Percentiles rank a stretch among this genome's conserved stretches.
These are phyloP conservation scores for Pseudopediastrum boryanum DNA, from an alignment of 139 green algal genomes.

Conservation along the genomic window DNA sequence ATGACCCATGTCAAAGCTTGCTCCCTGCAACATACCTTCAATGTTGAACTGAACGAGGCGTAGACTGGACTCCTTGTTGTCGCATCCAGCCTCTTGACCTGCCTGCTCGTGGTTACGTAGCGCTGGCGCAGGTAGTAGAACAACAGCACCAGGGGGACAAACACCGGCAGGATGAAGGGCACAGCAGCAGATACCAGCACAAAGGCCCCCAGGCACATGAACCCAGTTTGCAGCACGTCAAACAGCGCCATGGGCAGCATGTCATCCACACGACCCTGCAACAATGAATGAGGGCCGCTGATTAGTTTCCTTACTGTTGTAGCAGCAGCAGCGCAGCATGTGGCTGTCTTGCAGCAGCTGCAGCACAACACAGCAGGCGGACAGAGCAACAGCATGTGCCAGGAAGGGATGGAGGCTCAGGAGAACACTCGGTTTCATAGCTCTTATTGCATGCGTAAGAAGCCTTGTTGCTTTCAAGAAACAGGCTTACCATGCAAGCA, in stretches of 20 bases:
- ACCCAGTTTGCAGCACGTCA: conserved; percentile 67
- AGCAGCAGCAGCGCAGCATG: too few species aligned
- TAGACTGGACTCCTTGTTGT: conserved; percentile 87
- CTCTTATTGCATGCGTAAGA: too few species aligned
- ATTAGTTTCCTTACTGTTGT: too few species aligned
- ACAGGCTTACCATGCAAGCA: too few species aligned
- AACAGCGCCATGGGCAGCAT: conserved; percentile 72
- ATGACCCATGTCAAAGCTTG: too few species aligned
- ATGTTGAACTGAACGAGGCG: conserved; percentile 75
- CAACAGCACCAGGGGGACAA: conserved; percentile 62
- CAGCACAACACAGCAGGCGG: too few species aligned
- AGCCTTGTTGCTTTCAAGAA: too few species aligned
- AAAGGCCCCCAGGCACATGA: conserved; percentile 56
- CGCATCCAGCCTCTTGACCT: conserved; percentile 94
- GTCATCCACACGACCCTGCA: conserved; percentile 34
- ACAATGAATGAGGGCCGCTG: not conserved
- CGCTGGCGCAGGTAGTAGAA: conserved; percentile 59
- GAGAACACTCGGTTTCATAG: too few species aligned
- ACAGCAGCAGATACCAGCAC: conserved; percentile 67
- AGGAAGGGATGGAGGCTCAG: too few species aligned
- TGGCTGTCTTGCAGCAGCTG: too few species aligned
- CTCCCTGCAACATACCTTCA: conserved; percentile 76
- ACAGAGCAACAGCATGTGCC: too few species aligned
- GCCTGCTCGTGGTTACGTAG: conserved; percentile 78
- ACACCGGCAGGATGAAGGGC: conserved; percentile 77